Evolutionary conservation across 208 protist species (phyloP), one percentile per base, ranked within the genome.

Genomic region (Endotrypanum monterogeii): DNA sequence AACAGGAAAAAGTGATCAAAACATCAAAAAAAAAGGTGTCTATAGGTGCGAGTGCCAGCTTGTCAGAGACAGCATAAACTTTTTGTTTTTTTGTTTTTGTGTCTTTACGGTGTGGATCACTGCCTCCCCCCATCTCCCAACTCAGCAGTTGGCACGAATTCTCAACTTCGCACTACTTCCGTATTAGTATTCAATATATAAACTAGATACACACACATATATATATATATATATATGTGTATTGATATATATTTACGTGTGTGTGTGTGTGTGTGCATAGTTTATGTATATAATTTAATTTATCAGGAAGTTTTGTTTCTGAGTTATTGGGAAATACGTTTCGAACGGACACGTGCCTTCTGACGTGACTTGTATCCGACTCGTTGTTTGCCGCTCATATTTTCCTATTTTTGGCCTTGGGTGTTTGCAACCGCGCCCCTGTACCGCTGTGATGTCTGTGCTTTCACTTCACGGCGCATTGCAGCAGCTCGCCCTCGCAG

Each of bases 391-490:
- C 28, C 62, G 62, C 25, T 54, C 39, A 11, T 67, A 8, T 67
- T 67, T 67, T 14, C 37, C 5, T n/a, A 18, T 7, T 51, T 28
- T 28, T 18, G 12, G 18, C 32, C 28, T 20, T n/a, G 39, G 16
- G 41, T 51, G n/a, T 20, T 35, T 25, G 16, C 62, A 4, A 25
- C 67, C 72, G 60, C 28, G 67, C 60, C 30, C 3, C 16, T 25
- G 41, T 41, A 14, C 67, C 37, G 67, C 50, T 48, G 30, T 46
- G 8, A 78, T 78, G 74, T 55, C 58, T 20, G 50, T 54, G 32
- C 16, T 9, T 55, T 68, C 20, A 20, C 39, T 28, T 35, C 39
- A 2, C 57, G 28, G 37, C 23, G 12, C 11, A 37, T 63, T 32
- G 30, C 50, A 35, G 32, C 23, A 28, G n/a, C 60, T 41, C 68